A percentile compares a stretch with the other conserved stretches of the same genome.
These are phyloP conservation scores for Russula vinacea DNA, from an alignment of 768 basidiomycete species.

Conservation along the genomic window DNA sequence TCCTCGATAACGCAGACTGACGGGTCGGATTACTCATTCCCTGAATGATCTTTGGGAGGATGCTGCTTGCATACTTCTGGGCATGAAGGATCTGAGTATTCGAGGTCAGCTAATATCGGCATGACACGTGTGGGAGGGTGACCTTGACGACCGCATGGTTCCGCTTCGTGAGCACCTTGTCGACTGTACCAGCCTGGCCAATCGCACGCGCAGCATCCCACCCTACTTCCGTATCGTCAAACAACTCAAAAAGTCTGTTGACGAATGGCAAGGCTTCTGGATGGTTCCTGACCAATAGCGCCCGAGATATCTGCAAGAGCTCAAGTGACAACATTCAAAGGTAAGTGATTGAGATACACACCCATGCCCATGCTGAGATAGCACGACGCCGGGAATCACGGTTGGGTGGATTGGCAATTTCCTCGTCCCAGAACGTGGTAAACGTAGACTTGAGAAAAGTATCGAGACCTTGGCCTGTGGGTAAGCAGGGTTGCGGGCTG, in stretches of 20 bases:
- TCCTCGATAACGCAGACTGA: conserved; percentile 36
- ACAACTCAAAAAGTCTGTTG: conserved; percentile 64
- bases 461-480: conserved; percentile 43
- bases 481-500: background rate
- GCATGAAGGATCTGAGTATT: conserved; percentile 59
- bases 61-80: conserved; percentile 68
- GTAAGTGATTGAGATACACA: conserved; percentile 36
- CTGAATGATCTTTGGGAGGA: conserved; percentile 71
- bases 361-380: conserved; percentile 68
- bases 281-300: conserved; percentile 73
- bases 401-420: conserved; percentile 41
- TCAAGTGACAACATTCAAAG: background rate
- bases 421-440: conserved; percentile 47
- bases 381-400: conserved; percentile 47
- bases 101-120: conserved; percentile 1
- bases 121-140: background rate
- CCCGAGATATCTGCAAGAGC: conserved; percentile 64
- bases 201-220: conserved; percentile 75
- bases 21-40: conserved; percentile 58
- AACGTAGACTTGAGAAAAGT: conserved; percentile 46
- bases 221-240: conserved; percentile 61
- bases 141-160: conserved; percentile 81
- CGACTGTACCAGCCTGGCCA: conserved; percentile 60
- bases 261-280: conserved; percentile 52
- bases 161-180: conserved; percentile 66